Evolutionary conservation across 306 rosid genomes (phyloP), one percentile per base, ranked within the genome.

Genomic region (Fragaria vesca): DNA sequence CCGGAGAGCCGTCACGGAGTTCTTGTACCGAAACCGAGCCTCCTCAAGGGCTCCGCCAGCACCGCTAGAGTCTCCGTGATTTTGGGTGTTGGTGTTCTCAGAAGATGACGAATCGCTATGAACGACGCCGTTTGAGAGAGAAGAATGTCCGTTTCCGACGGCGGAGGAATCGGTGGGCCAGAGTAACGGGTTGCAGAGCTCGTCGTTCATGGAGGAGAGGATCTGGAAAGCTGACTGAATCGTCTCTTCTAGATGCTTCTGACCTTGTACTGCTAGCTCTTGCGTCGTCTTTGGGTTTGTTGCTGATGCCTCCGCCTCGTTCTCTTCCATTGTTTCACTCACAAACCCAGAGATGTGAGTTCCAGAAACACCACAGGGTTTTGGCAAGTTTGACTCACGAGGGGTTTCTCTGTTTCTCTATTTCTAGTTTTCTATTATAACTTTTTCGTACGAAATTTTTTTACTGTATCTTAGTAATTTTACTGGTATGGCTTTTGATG

Each of bases 151-250:
- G 70, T 74, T 83, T 3, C 82, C 58, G 8, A 87, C 54, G 32
- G 86, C 51, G 51, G 86, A 9, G 66, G 83, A 17, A 71, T 86
- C 73, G 71, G 93, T 86, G 74, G 93, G 83, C 97, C 97, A 95
- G 48, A 93, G 81, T 11, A 87, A 63, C 28, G 97, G 97, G 80
- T 93, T 91, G 85, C 97, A 89, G 76, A 95, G 97, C 80, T 91
- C 97, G 79, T 95, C 97, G 82, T 95, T 95, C 99, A 95, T 93
- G 77, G 97, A 93, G 78, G 90, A 87, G 63, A 95, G 96, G 87
- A 95, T 91, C 87, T 90, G 93, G 69, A 86, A 94, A 79, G 98
- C 97, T 34, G 89, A 74, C 76, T 94, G 89, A 0, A 91, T 94
- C 18, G 98, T 94, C 80, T 90, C 97, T 80, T 92, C 93, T 6